Conservation (phyloP, 1,139 yeast species). For the Geotrichum fermentans region DNA sequence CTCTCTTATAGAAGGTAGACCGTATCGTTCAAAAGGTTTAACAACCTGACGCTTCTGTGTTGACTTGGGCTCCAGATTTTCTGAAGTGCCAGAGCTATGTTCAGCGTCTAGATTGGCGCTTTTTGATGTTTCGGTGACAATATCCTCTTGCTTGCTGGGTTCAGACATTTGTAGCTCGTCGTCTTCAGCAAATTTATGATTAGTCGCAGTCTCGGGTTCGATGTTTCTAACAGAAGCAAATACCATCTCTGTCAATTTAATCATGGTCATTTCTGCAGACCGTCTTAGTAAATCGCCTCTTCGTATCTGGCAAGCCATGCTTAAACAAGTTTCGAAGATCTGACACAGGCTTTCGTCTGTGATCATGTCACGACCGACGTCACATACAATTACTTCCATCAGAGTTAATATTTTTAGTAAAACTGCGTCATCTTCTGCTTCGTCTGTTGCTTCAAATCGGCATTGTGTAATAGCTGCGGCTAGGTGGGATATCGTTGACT, state of each 20-base stretch:
- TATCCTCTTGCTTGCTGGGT: slow-evolving; percentile 1
- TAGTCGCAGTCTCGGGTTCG: slow-evolving; percentile 44
- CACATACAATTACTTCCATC: slow-evolving; percentile 59
- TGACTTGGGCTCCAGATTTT: background rate
- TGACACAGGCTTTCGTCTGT: slow-evolving; percentile 83
- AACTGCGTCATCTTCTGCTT: slow-evolving; percentile 87
- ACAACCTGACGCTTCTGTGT: background rate
- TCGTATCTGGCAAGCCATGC: slow-evolving; percentile 87
- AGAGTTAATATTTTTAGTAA: slow-evolving; percentile 73
- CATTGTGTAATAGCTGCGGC: slow-evolving; percentile 85
- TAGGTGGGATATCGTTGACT: slow-evolving; percentile 50
- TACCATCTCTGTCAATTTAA: slow-evolving; percentile 54
- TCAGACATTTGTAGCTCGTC: slow-evolving; percentile 9
- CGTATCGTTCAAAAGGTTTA: slow-evolving; percentile 46
- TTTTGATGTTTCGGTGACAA: background rate
- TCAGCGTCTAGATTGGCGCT: too few relatives aligned
- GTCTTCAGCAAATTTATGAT: slow-evolving; percentile 16
- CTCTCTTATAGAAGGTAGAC: slow-evolving; percentile 61
- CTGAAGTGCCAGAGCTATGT: background rate
- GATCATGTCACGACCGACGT: slow-evolving; percentile 57
- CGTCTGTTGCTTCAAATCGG: slow-evolving; percentile 92
- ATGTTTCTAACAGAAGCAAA: slow-evolving; percentile 57
- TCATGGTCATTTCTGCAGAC: slow-evolving; percentile 84
- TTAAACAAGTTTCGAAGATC: slow-evolving; percentile 83
- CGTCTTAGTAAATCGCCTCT: slow-evolving; percentile 84